Percentiles rank a stretch among this genome's conserved stretches.
Conservation (phyloP, 2,329 filamentous ascomycete species). For the Fragosphaeria purpurea region DNA sequence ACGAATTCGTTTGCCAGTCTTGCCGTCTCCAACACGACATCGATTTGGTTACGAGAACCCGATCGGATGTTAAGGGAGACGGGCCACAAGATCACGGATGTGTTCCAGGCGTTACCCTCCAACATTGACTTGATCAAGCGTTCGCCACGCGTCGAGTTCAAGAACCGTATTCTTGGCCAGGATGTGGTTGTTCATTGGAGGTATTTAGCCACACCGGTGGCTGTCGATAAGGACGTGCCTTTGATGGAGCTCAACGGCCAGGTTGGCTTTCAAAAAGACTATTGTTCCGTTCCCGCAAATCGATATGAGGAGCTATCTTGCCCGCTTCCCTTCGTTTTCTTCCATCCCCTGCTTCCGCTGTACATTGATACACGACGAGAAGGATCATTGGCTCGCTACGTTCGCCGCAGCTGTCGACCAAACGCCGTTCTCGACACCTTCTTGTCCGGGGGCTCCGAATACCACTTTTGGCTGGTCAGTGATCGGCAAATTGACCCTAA, state of each 20-base stretch:
- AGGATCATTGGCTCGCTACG: slow-evolving; percentile 76
- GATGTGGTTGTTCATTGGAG: slow-evolving; percentile 61
- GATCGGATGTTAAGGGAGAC: slow-evolving; percentile 58
- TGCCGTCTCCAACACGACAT: slow-evolving; percentile 62
- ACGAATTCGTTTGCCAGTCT: slow-evolving; percentile 74
- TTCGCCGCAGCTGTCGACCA: slow-evolving; percentile 83
- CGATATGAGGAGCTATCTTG: slow-evolving; percentile 57
- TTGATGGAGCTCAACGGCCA: slow-evolving; percentile 67
- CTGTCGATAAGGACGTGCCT: slow-evolving; percentile 47
- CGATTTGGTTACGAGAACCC: slow-evolving; percentile 68
- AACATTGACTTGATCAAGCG: slow-evolving; percentile 33
- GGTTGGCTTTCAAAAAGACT: slow-evolving; percentile 63
- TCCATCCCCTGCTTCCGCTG: slow-evolving; percentile 78
- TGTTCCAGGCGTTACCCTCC: slow-evolving; percentile 50
- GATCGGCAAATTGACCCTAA: slow-evolving; percentile 60
- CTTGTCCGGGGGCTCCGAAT: slow-evolving; percentile 66
- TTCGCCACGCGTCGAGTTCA: slow-evolving; percentile 41
- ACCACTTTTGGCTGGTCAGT: slow-evolving; percentile 88
- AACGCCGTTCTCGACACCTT: slow-evolving; percentile 85
- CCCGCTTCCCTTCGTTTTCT: slow-evolving; percentile 68
- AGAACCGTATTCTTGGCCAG: slow-evolving; percentile 32
- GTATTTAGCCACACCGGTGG: slow-evolving; percentile 42
- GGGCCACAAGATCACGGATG: slow-evolving; percentile 53
- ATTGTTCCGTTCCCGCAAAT: slow-evolving; percentile 56
- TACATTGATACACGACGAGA: slow-evolving; percentile 88